These are phyloP conservation scores for sorghum (Sorghum bicolor) DNA, from an alignment of 176 grass and related monocot genomes.

Conservation along the genomic window Sorghum_bicolor_NCBIv3 NC_012870.2:384001-384500, in stretches of 20 bases:
- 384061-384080: constrained; percentile 40
- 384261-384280: constrained; percentile 40
- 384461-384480: not conserved
- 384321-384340: constrained; percentile 90
- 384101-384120: constrained; percentile 74
- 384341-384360: constrained; percentile 82
- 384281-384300: constrained; percentile 99
- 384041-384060: constrained; percentile 10
- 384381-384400: constrained; percentile 13
- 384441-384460: not conserved
- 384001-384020: not conserved
- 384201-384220: constrained; percentile 19
- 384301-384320: constrained; percentile 89
- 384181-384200: constrained; percentile 62
- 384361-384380: constrained; percentile 86
- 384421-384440: not conserved
- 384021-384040: not conserved
- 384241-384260: constrained; percentile 41
- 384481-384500: not conserved
- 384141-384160: constrained; percentile 97
- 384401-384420: not conserved
- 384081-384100: constrained; percentile 84
- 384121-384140: constrained; percentile 84
- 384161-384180: constrained; percentile 99
- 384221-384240: not conserved